A percentile compares a stretch with the other conserved stretches of the same genome.
Conservation (phyloP, 2,329 filamentous ascomycete species). For the Podosphaera leucotricha region DNA sequence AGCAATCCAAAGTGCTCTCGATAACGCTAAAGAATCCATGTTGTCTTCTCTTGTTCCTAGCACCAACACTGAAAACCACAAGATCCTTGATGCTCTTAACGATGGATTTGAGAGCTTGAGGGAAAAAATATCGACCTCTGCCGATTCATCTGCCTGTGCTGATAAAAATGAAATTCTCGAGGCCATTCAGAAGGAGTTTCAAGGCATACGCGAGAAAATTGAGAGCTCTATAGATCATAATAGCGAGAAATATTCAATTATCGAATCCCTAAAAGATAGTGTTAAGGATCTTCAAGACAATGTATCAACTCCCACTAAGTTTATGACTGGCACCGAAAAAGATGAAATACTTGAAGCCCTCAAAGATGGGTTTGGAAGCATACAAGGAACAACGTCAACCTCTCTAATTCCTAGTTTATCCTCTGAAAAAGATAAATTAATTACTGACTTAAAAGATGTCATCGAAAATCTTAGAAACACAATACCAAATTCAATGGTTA, state of each 20-base stretch:
- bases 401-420: not conserved
- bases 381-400: conserved; percentile 16
- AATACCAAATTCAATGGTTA: conserved; percentile 63
- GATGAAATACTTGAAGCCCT: conserved; percentile 42
- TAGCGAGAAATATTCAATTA: conserved; percentile 33
- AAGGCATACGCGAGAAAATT: conserved; percentile 33
- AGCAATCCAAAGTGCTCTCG: conserved; percentile 37
- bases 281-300: conserved; percentile 6
- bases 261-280: conserved; percentile 38
- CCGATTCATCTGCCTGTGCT: conserved; percentile 7
- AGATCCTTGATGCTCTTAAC: not conserved
- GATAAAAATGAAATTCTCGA: conserved; percentile 25
- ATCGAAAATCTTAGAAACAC: conserved; percentile 27
- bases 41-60: conserved; percentile 16
- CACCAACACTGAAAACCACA: conserved; percentile 16
- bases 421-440: not conserved
- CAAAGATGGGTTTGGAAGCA: conserved; percentile 46
- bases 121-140: conserved; percentile 27
- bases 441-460: not conserved
- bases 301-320: not conserved
- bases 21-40: conserved; percentile 42
- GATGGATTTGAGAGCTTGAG: conserved; percentile 46
- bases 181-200: conserved; percentile 28
- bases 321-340: conserved; percentile 17
- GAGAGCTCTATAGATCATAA: conserved; percentile 23